Evolutionary conservation across 2,329 filamentous ascomycete genomes (phyloP).

Genomic region (Juglanconis oblonga): DNA sequence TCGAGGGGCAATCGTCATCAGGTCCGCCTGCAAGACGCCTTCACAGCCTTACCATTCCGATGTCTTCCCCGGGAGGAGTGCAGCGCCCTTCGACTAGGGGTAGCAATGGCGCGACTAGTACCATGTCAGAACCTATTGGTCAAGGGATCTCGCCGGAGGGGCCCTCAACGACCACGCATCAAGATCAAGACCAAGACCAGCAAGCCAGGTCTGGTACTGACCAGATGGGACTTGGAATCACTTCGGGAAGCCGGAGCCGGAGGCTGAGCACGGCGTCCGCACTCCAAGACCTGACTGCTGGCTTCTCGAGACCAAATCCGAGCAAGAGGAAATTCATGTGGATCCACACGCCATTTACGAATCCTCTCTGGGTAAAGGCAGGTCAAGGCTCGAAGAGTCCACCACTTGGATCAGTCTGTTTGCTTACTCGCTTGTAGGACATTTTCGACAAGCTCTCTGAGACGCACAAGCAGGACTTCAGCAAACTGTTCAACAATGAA

Average conservation of each 20-base stretch:
- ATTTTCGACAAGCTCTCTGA: conserved; percentile 42
- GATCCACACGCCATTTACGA: conserved; percentile 57
- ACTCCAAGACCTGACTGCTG: conserved; percentile 32
- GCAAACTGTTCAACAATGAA: conserved; percentile 38
- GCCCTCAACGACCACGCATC: not conserved
- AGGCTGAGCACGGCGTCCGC: conserved; percentile 19
- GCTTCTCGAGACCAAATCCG: conserved; percentile 38
- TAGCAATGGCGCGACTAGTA: conserved; percentile 26
- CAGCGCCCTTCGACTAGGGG: conserved; percentile 30
- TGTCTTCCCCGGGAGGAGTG: conserved; percentile 27
- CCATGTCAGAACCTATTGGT: conserved; percentile 30
- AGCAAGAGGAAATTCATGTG: conserved; percentile 50
- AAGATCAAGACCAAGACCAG: not conserved
- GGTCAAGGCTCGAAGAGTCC: conserved; percentile 6
- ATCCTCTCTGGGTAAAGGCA: conserved; percentile 57
- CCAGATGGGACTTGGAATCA: not conserved
- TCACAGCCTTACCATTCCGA: conserved; percentile 32
- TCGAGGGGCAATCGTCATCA: conserved; percentile 5
- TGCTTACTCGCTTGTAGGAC: conserved; percentile 22
- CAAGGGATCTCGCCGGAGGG: conserved; percentile 24
- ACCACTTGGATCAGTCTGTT: conserved; percentile 19
- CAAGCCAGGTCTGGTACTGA: not conserved
- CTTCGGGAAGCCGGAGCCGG: conserved; percentile 2
- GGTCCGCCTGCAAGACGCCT: conserved; percentile 18
- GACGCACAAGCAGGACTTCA: conserved; percentile 36